A percentile compares a stretch with the other conserved stretches of the same genome.
Evolutionary conservation across 148 eudicot genomes (phyloP).

Genomic region (Pharnaceum exiguum): DNA sequence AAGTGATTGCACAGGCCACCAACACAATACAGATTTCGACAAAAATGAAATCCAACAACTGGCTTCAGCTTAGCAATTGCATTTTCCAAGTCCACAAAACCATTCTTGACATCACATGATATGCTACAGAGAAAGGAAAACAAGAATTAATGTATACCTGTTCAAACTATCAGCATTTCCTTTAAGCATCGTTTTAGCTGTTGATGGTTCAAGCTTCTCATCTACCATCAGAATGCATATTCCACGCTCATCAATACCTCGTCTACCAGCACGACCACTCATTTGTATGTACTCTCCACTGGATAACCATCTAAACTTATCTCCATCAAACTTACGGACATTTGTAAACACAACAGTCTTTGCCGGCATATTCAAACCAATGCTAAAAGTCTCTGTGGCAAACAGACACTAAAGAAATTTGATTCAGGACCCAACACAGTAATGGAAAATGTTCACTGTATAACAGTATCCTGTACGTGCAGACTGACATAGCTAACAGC

Average conservation of each 20-base stretch:
- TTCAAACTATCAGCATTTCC: conserved; percentile 95
- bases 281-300: conserved; percentile 98
- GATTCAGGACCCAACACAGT: conserved; percentile 18
- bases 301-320: conserved; percentile 94
- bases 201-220: conserved; percentile 97
- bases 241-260: conserved; percentile 99
- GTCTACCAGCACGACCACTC: conserved; percentile 99
- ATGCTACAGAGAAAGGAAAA: background rate
- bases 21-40: too few species aligned
- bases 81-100: too few species aligned
- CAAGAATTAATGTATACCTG: conserved; percentile 44
- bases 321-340: conserved; percentile 98
- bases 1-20: too few species aligned
- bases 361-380: conserved; percentile 98
- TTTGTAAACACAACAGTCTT: conserved; percentile 95
- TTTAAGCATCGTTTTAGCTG: conserved; percentile 90
- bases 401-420: conserved; percentile 72
- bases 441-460: background rate
- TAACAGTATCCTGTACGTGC: background rate
- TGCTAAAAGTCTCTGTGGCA: conserved; percentile 99
- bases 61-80: too few species aligned
- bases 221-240: conserved; percentile 98
- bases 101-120: too few species aligned
- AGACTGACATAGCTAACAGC: too few species aligned
- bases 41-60: too few species aligned